A percentile compares a stretch with the other conserved stretches of the same genome.
Evolutionary conservation across 106 monocot genomes (phyloP).

Genomic region (Platanthera guangdongensis): DNA sequence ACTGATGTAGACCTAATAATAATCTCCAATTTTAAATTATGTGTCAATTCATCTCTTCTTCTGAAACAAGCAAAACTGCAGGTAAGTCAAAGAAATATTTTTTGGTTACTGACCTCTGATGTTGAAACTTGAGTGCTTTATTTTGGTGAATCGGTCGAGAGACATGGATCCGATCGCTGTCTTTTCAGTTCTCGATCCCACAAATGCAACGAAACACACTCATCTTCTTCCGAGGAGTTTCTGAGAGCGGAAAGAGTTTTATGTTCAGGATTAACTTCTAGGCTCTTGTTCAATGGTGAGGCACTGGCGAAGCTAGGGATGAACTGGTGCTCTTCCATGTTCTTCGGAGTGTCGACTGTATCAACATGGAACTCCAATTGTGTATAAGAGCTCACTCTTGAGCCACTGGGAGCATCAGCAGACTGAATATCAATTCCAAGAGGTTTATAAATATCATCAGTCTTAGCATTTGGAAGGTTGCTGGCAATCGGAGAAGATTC

Average conservation of each 20-base stretch:
- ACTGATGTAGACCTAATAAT: background rate
- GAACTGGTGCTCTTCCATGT: constrained; percentile 81
- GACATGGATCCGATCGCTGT: constrained; percentile 23
- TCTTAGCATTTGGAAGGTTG: constrained; percentile 41
- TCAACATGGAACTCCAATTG: constrained; percentile 35
- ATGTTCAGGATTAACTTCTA: constrained; percentile 23
- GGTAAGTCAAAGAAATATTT: background rate
- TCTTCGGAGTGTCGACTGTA: constrained; percentile 17
- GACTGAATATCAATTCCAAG: constrained; percentile 62
- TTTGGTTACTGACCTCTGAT: background rate
- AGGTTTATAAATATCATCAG: constrained; percentile 59
- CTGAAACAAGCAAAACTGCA: background rate
- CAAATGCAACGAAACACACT: constrained; percentile 55
- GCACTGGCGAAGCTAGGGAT: constrained; percentile 53
- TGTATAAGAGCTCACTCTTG: constrained; percentile 7
- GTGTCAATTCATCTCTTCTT: background rate
- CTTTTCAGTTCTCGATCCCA: constrained; percentile 65
- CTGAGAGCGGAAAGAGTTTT: constrained; percentile 40
- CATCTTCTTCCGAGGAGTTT: constrained; percentile 58
- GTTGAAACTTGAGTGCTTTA: background rate
- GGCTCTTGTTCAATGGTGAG: constrained; percentile 33
- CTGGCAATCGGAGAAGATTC: constrained; percentile 45
- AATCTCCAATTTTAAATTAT: background rate
- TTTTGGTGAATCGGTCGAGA: background rate
- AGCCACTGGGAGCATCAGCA: constrained; percentile 31